phyloP scores from a whole-genome alignment of 345 rosid species.

The Trapa incisa region DNA sequence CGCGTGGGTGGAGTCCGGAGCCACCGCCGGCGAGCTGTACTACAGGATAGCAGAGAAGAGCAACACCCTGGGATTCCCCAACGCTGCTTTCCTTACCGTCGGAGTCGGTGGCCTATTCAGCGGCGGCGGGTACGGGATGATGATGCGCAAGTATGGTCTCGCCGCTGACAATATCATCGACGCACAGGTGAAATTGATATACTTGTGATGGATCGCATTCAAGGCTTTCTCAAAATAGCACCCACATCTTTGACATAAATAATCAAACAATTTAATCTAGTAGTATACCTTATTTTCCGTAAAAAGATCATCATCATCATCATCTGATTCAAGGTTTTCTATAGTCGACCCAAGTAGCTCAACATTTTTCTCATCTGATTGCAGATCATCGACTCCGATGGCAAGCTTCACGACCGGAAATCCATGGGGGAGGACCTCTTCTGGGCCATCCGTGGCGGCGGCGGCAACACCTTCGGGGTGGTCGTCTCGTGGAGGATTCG shows the following conservation, averaged over 20 bases:
- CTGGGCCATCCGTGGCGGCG: constrained; percentile 12
- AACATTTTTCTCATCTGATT: not conserved
- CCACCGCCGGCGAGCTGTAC: constrained; percentile 43
- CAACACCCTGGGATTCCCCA: constrained; percentile 30
- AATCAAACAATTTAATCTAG: too few species aligned
- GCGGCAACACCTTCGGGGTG: constrained; percentile 8
- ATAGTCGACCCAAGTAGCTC: too few species aligned
- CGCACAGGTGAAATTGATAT: constrained; percentile 11
- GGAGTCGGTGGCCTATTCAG: constrained; percentile 34
- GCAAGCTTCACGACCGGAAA: constrained; percentile 28
- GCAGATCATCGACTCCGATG: constrained; percentile 13
- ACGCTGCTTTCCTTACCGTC: constrained; percentile 27
- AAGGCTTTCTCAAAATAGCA: too few species aligned
- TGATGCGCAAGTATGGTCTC: constrained; percentile 44
- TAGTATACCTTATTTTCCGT: too few species aligned
- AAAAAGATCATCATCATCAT: too few species aligned
- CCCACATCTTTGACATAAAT: too few species aligned
- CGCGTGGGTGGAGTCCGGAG: constrained; percentile 47
- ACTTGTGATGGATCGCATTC: too few species aligned
- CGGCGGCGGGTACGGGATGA: constrained; percentile 38
- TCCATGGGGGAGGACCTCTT: constrained; percentile 42
- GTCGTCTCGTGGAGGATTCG: constrained; percentile 9
- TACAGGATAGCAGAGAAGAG: constrained; percentile 29
- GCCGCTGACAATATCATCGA: constrained; percentile 39
- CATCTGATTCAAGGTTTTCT: not conserved